Evolutionary conservation across 352 stramenopile genomes (phyloP).

Genomic region (Globisporangium lucens): DNA sequence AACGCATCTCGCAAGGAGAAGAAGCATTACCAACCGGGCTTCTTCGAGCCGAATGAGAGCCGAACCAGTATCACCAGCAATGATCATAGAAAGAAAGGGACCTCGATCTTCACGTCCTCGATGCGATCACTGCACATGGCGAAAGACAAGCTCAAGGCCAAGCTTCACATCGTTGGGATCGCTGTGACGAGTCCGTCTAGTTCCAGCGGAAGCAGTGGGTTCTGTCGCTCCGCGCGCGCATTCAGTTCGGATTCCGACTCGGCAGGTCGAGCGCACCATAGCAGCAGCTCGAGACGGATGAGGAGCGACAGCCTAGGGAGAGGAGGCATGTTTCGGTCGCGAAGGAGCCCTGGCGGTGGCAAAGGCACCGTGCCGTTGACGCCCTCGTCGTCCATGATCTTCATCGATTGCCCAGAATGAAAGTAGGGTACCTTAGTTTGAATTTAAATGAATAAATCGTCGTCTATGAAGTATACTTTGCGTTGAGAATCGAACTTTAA

Average conservation of each 20-base stretch:
- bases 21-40: background rate
- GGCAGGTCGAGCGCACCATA: background rate
- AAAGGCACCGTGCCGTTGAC: background rate
- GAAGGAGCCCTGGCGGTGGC: background rate
- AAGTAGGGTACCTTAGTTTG: background rate
- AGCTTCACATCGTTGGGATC: background rate
- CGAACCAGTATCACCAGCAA: background rate
- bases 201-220: background rate
- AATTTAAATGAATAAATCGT: background rate
- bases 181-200: background rate
- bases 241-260: background rate
- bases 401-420: conserved; percentile 8
- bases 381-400: conserved; percentile 2
- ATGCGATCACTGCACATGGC: conserved; percentile 1
- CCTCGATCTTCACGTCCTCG: background rate
- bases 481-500: background rate
- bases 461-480: background rate
- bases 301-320: background rate
- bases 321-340: background rate
- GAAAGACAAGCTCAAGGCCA: conserved; percentile 5
- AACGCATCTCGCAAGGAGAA: background rate
- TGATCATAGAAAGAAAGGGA: background rate
- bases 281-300: background rate
- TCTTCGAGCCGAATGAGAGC: background rate
- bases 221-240: background rate